Percentiles rank a stretch among this genome's conserved stretches.
Evolutionary conservation across 805 yeast genomes (phyloP).

Genomic region (Hanseniaspora hatyaiensis): DNA sequence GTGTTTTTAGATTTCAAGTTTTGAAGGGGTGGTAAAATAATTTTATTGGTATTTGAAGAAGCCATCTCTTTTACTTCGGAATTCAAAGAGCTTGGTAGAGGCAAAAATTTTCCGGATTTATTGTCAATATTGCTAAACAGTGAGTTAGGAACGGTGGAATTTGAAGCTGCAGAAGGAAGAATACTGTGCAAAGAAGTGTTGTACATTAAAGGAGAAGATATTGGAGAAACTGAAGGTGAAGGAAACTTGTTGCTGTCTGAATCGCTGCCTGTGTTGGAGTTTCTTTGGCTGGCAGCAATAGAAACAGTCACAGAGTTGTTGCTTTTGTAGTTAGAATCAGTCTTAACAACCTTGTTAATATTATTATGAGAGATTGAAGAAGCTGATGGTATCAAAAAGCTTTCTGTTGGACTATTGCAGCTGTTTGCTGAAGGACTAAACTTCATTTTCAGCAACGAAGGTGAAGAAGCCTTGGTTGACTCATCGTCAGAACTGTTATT

Average conservation of each 20-base stretch:
- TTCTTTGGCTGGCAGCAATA: constrained; percentile 13
- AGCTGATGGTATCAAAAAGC: constrained; percentile 2
- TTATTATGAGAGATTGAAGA: not conserved
- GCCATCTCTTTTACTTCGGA: not conserved
- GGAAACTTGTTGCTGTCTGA: constrained; percentile 14
- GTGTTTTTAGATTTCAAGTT: not conserved
- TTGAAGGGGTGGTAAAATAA: constrained; percentile 6
- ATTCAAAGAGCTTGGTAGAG: constrained; percentile 3
- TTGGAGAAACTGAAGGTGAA: constrained; percentile 15
- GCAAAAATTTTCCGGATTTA: not conserved
- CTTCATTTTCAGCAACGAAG: not conserved
- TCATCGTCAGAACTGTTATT: not conserved
- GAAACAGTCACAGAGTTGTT: constrained; percentile 11
- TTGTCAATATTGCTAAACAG: not conserved
- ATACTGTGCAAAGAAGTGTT: constrained; percentile 12
- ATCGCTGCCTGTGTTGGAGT: constrained; percentile 5
- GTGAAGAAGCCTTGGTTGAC: not conserved
- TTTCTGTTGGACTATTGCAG: not conserved
- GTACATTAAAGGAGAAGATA: constrained; percentile 8
- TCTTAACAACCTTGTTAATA: not conserved
- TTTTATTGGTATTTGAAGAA: not conserved
- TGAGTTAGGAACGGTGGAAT: not conserved
- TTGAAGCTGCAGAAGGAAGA: constrained; percentile 6
- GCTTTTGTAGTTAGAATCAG: too few relatives aligned
- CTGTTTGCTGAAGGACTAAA: not conserved